These are phyloP conservation scores for Geotrichum aggregatum DNA, from an alignment of 1,139 yeast species.

Conservation along the genomic window DNA sequence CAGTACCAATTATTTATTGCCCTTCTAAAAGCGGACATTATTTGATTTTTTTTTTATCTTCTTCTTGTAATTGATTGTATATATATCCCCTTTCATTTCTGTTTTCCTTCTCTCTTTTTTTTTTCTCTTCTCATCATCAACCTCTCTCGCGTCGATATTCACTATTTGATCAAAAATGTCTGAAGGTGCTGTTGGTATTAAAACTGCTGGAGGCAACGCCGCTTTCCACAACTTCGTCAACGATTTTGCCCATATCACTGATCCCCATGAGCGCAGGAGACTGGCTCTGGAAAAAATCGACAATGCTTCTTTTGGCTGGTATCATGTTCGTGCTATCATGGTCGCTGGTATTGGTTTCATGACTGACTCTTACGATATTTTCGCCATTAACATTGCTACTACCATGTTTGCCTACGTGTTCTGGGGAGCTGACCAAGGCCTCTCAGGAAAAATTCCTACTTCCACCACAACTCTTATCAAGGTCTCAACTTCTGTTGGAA, in stretches of 20 bases:
- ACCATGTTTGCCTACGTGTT: conserved; percentile 53
- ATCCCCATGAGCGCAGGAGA: conserved; percentile 85
- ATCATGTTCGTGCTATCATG: conserved; percentile 77
- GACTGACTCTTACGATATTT: conserved; percentile 88
- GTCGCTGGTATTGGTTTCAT: conserved; percentile 94
- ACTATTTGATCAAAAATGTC: conserved; percentile 60
- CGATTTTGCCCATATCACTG: conserved; percentile 78
- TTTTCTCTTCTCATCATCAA: background rate
- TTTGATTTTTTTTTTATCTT: background rate
- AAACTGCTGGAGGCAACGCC: conserved; percentile 93
- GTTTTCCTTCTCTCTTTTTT: background rate
- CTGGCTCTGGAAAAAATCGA: conserved; percentile 85
- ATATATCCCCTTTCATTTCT: too few relatives aligned
- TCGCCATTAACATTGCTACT: conserved; percentile 78
- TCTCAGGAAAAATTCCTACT: conserved; percentile 50
- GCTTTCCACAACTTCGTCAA: conserved; percentile 73
- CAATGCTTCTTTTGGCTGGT: conserved; percentile 81
- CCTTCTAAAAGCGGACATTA: too few relatives aligned
- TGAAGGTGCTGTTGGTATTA: conserved; percentile 62
- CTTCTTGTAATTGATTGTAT: background rate
- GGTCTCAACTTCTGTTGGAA: conserved; percentile 69
- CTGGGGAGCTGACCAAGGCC: conserved; percentile 46
- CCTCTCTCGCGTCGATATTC: background rate
- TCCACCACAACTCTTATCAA: conserved; percentile 72
- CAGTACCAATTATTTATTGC: too few relatives aligned